Conservation (phyloP, 176 grass and related monocot species). For the Bolboschoenus planiculmis region DNA sequence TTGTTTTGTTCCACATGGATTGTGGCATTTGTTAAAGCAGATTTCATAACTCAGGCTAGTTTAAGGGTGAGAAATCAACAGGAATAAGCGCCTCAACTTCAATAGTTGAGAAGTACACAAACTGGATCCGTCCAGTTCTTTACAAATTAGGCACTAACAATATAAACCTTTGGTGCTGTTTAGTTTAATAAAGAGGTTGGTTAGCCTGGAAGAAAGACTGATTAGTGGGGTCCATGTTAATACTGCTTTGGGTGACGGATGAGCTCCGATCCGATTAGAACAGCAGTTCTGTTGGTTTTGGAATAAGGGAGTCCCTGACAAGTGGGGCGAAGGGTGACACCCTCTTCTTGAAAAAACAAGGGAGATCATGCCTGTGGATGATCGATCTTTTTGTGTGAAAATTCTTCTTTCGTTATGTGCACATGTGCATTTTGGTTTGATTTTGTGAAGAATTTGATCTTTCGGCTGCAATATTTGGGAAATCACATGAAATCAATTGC, state of each 20-base stretch:
- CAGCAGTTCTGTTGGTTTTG: not conserved
- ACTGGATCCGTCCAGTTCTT: not conserved
- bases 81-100: not conserved
- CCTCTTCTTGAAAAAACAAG: not conserved
- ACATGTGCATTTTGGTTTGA: not conserved
- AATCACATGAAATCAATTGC: not conserved
- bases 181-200: not conserved
- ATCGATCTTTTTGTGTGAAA: not conserved
- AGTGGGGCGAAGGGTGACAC: not conserved
- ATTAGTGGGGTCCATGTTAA: not conserved
- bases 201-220: not conserved
- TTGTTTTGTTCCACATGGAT: not conserved
- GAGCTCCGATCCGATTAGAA: not conserved
- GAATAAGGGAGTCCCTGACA: slow-evolving; percentile 7
- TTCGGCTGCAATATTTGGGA: not conserved
- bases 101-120: not conserved
- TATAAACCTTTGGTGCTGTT: too few species aligned
- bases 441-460: not conserved
- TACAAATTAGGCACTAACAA: not conserved
- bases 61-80: not conserved
- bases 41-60: not conserved
- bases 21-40: not conserved
- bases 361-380: not conserved
- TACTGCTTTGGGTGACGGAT: slow-evolving; percentile 1
- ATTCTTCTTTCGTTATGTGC: not conserved